Conservation (phyloP, 2,329 filamentous ascomycete genomes). For the Scedosporium boydii region DNA sequence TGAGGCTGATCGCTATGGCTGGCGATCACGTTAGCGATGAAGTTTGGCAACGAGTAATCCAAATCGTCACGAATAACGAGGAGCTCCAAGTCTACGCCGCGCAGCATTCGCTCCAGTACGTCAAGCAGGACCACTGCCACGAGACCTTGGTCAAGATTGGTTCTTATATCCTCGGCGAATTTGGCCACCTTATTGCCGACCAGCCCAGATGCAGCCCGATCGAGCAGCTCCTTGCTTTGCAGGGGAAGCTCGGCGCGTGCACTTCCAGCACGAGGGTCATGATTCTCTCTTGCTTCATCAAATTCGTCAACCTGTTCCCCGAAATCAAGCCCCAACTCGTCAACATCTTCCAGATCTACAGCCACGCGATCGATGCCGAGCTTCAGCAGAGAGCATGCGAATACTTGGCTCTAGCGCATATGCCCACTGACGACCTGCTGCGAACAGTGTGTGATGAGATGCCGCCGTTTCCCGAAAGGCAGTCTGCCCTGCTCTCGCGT, state of each 20-base stretch:
- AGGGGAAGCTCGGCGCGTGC: constrained; percentile 79
- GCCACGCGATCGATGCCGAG: constrained; percentile 89
- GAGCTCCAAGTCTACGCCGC: constrained; percentile 95
- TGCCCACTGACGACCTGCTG: constrained; percentile 83
- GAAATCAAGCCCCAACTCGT: constrained; percentile 95
- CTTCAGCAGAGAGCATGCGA: constrained; percentile 94
- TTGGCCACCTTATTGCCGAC: constrained; percentile 92
- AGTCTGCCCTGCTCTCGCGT: constrained; percentile 83
- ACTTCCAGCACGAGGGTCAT: constrained; percentile 87
- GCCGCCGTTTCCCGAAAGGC: constrained; percentile 92
- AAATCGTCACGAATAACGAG: constrained; percentile 98
- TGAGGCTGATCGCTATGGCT: constrained; percentile 89
- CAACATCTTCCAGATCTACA: constrained; percentile 84
- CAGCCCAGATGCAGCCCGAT: constrained; percentile 88
- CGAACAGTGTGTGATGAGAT: constrained; percentile 96
- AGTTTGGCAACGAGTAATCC: constrained; percentile 97
- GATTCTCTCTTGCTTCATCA: constrained; percentile 90
- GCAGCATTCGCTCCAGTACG: constrained; percentile 82
- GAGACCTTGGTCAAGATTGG: constrained; percentile 98
- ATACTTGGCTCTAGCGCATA: constrained; percentile 75
- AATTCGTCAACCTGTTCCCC: constrained; percentile 96
- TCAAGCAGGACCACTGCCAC: constrained; percentile 89
- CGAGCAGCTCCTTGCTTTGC: constrained; percentile 89
- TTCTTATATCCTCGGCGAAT: constrained; percentile 90
- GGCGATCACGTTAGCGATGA: constrained; percentile 98